Conservation (phyloP, 169 alveolate species). For the Eimeria falciformis region DNA sequence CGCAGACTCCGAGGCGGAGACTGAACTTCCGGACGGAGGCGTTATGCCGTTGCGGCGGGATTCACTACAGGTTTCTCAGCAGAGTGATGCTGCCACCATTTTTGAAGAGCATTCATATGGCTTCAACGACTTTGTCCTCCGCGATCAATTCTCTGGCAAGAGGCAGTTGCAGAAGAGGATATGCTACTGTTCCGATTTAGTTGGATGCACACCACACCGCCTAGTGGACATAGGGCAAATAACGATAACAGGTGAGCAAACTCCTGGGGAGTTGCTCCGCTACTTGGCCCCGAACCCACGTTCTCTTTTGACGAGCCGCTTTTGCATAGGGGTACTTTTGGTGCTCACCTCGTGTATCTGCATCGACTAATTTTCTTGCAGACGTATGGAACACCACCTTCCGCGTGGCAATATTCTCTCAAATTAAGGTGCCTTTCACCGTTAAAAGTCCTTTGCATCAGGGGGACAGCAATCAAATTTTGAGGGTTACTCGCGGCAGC, state of each 20-base stretch:
- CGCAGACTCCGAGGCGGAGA: constrained; percentile 1
- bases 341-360: too few species aligned
- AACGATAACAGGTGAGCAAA: constrained; percentile 40
- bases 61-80: not conserved
- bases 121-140: constrained; percentile 22
- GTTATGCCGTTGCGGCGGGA: constrained; percentile 12
- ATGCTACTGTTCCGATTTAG: constrained; percentile 68
- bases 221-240: constrained; percentile 57
- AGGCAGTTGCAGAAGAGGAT: constrained; percentile 17
- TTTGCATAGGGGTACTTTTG: not conserved
- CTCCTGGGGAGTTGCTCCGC: not conserved
- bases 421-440: constrained; percentile 31
- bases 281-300: not conserved
- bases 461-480: not conserved
- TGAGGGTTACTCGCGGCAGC: constrained; percentile 47
- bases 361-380: too few species aligned
- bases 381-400: constrained; percentile 59
- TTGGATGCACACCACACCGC: constrained; percentile 52
- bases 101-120: constrained; percentile 1
- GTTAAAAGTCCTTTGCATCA: constrained; percentile 33
- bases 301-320: not conserved
- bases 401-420: constrained; percentile 11
- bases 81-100: not conserved
- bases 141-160: not conserved
- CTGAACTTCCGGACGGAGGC: constrained; percentile 48